Conservation (phyloP, 2,329 filamentous ascomycete species). For the Ophiostoma tasmaniense region DNA sequence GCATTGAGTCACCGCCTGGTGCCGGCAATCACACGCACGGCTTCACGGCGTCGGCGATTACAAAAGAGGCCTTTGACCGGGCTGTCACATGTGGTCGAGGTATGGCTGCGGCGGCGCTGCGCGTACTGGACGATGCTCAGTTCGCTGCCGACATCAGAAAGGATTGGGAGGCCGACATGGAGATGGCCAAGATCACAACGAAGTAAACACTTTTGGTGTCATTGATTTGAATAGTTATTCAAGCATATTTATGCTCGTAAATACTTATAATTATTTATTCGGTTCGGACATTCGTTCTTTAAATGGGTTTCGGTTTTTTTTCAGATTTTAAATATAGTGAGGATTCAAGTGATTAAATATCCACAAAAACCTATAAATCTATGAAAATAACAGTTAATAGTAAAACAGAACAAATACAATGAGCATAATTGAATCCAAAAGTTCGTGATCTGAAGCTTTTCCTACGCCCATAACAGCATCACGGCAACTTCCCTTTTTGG, state of each 20-base stretch:
- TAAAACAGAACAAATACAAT: too few species aligned
- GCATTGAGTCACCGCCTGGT: slow-evolving; percentile 29
- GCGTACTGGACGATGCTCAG: slow-evolving; percentile 23
- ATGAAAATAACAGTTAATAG: too few species aligned
- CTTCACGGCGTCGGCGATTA: slow-evolving; percentile 33
- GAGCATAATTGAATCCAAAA: too few species aligned
- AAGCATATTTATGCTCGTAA: too few species aligned
- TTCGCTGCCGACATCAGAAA: slow-evolving; percentile 22
- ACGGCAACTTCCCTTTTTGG: background rate
- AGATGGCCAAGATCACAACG: slow-evolving; percentile 20
- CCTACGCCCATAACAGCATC: background rate
- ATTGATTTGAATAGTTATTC: background rate
- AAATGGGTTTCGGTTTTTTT: too few species aligned
- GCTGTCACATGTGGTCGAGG: slow-evolving; percentile 29
- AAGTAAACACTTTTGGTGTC: background rate
- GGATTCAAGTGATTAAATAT: too few species aligned
- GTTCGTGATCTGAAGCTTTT: too few species aligned
- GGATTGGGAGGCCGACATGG: slow-evolving; percentile 29
- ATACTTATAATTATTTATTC: too few species aligned
- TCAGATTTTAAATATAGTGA: too few species aligned
- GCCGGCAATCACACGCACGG: slow-evolving; percentile 35
- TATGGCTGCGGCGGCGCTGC: slow-evolving; percentile 29
- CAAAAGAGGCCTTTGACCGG: slow-evolving; percentile 29
- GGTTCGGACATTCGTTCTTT: too few species aligned
- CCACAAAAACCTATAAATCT: too few species aligned